A percentile compares a stretch with the other conserved stretches of the same genome.
Evolutionary conservation across 306 rosid species (phyloP).

Genomic region (Prosopis cineraria): DNA sequence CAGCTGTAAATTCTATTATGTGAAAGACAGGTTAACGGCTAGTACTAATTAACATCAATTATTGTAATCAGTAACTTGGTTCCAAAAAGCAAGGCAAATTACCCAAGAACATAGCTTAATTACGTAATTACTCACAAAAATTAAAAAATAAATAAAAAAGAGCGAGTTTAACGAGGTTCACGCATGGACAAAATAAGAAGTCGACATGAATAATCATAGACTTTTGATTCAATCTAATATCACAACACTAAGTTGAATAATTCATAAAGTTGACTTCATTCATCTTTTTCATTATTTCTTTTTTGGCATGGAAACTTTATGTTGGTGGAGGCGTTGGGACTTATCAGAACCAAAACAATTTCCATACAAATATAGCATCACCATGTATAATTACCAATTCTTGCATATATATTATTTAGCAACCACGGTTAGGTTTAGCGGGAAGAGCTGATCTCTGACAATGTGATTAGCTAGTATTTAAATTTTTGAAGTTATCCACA

Average conservation of each 20-base stretch:
- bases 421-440: no score
- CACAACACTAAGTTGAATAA: background rate
- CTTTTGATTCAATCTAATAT: constrained; percentile 11
- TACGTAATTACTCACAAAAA: background rate
- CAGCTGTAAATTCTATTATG: no score
- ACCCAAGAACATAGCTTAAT: constrained; percentile 17
- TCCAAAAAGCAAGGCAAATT: constrained; percentile 16
- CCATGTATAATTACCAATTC: no score
- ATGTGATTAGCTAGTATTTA: no score
- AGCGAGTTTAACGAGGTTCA: constrained; percentile 8
- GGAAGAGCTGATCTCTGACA: no score
- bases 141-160: no score
- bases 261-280: background rate
- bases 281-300: background rate
- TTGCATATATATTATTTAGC: no score
- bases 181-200: background rate
- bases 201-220: background rate
- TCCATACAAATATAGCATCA: no score
- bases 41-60: constrained; percentile 17
- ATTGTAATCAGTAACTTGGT: background rate
- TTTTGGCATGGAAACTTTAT: no score
- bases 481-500: no score
- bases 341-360: no score
- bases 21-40: background rate
- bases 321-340: no score